Conservation (phyloP, 106 monocot species). For the Ottelia alismoides region DNA sequence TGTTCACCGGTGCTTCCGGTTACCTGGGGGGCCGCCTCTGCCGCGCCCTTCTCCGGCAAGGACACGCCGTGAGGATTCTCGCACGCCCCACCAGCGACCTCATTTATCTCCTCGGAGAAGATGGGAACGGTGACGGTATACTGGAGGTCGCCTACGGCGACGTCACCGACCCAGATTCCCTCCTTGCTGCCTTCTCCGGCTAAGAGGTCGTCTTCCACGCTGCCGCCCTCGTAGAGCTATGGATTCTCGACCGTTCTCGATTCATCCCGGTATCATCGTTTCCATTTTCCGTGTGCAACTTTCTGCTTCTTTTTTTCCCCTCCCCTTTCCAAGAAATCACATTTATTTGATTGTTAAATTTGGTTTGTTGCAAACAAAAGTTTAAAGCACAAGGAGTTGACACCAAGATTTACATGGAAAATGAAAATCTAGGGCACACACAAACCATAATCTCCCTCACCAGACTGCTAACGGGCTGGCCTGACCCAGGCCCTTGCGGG, state of each 20-base stretch:
- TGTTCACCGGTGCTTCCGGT: conserved; percentile 87
- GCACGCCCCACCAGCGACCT: conserved; percentile 57
- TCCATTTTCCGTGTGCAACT: no score
- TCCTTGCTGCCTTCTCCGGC: conserved; percentile 41
- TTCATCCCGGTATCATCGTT: conserved; percentile 58
- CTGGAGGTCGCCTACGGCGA: conserved; percentile 78
- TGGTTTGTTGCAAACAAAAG: no score
- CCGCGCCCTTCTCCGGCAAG: conserved; percentile 34
- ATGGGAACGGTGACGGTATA: not conserved
- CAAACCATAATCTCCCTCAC: no score
- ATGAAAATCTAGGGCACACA: no score
- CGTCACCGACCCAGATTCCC: conserved; percentile 64
- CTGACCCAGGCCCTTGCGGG: no score
- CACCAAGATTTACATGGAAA: no score
- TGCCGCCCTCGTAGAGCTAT: conserved; percentile 75
- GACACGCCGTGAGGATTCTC: conserved; percentile 55
- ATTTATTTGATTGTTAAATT: no score
- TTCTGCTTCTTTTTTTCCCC: no score
- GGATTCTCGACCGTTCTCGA: conserved; percentile 73
- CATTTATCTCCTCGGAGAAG: conserved; percentile 5
- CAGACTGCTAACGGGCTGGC: no score
- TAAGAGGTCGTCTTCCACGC: conserved; percentile 72
- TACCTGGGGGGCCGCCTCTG: conserved; percentile 75
- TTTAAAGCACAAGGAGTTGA: no score
- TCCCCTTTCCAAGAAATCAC: no score